These are phyloP conservation scores for Erodium trifolium DNA, from an alignment of 441 rosid species.

Conservation along the genomic window DNA sequence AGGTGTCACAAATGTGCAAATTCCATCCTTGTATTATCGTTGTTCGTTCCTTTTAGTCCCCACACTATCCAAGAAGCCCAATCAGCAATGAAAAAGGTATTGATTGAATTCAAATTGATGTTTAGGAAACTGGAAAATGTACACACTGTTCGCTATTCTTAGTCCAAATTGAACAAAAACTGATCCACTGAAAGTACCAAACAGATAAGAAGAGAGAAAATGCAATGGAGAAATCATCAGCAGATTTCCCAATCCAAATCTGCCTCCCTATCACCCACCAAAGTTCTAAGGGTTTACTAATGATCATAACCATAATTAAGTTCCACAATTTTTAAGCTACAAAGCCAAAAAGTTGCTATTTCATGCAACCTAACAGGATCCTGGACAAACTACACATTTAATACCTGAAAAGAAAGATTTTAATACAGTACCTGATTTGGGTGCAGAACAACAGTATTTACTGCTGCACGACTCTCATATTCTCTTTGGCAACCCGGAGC, in stretches of 20 bases:
- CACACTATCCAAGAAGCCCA: too few species aligned
- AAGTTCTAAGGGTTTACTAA: too few species aligned
- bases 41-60: too few species aligned
- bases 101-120: too few species aligned
- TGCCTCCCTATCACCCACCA: too few species aligned
- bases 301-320: too few species aligned
- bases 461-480: conserved; percentile 91
- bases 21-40: too few species aligned
- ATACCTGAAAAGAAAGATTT: neutral
- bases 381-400: neutral
- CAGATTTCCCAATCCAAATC: neutral
- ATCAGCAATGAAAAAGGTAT: too few species aligned
- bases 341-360: neutral
- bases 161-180: neutral
- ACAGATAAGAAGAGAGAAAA: neutral
- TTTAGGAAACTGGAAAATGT: neutral
- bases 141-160: neutral
- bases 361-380: neutral
- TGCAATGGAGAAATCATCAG: neutral
- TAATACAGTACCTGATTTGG: conserved; percentile 72
- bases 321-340: neutral
- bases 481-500: conserved; percentile 96
- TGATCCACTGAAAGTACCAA: neutral
- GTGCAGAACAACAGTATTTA: conserved; percentile 84
- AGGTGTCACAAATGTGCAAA: too few species aligned